These are phyloP conservation scores for Lepidium aucheri DNA, from an alignment of 345 rosid genomes.

Conservation along the genomic window DNA sequence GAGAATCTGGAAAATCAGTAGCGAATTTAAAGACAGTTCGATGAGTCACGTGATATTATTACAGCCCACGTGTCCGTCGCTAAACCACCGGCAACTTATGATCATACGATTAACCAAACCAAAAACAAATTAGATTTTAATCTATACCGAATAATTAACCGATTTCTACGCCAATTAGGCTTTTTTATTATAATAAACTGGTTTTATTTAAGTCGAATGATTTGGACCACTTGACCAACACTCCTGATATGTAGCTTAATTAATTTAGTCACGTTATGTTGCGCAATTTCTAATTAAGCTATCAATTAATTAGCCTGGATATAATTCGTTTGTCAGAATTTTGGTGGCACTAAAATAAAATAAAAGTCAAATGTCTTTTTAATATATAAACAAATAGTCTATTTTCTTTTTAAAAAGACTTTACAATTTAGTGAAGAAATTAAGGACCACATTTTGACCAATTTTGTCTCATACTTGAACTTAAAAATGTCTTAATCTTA, in stretches of 20 bases:
- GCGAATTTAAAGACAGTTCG: constrained; percentile 13
- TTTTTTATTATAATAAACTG: background rate
- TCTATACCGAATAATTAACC: background rate
- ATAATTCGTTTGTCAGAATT: constrained; percentile 20
- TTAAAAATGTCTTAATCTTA: background rate
- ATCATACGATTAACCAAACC: constrained; percentile 7
- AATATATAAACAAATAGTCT: background rate
- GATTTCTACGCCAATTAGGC: background rate
- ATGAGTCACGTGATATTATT: constrained; percentile 8
- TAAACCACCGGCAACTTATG: constrained; percentile 13
- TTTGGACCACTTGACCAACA: constrained; percentile 11
- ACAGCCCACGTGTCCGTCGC: constrained; percentile 21
- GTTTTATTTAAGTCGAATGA: background rate
- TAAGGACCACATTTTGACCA: background rate
- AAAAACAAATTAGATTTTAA: background rate
- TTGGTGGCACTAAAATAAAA: constrained; percentile 4
- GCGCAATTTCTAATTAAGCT: constrained; percentile 12
- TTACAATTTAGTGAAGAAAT: background rate
- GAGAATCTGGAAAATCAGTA: constrained; percentile 12
- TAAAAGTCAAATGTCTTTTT: constrained; percentile 9
- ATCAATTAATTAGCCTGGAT: constrained; percentile 4
- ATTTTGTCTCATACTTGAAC: background rate
- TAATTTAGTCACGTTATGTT: constrained; percentile 16
- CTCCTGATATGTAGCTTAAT: constrained; percentile 11
- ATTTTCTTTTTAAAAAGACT: background rate